phyloP scores from a whole-genome alignment of 306 rosid species.

The Glycyrrhiza uralensis region DNA sequence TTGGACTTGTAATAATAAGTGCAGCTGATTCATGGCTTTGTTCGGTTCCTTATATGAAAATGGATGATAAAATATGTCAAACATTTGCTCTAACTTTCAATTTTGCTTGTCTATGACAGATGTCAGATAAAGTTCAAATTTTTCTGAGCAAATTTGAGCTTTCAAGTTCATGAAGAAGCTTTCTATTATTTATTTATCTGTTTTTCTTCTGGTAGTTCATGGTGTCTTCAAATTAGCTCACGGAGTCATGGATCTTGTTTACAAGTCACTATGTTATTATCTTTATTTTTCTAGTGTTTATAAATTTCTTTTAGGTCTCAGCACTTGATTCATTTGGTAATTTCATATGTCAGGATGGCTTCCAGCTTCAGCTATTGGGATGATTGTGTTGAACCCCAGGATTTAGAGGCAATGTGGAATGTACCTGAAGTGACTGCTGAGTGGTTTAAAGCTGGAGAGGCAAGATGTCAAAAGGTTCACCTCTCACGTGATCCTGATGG shows the following conservation, averaged over 20 bases:
- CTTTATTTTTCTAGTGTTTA: neutral
- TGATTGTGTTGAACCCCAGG: constrained; percentile 63
- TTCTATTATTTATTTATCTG: neutral
- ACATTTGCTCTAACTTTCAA: neutral
- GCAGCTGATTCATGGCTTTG: neutral
- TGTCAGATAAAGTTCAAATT: neutral
- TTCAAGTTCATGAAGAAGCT: neutral
- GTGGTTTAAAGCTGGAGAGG: constrained; percentile 87
- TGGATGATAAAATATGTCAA: neutral
- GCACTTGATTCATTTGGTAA: neutral
- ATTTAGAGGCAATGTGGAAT: constrained; percentile 83
- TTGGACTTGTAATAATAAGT: neutral
- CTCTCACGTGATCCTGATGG: constrained; percentile 96
- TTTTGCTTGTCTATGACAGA: neutral
- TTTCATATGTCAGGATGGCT: constrained; percentile 48
- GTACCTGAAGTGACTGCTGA: constrained; percentile 60
- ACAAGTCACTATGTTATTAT: neutral
- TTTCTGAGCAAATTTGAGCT: neutral
- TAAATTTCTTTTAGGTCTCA: neutral
- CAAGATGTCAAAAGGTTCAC: constrained; percentile 61
- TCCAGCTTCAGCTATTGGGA: constrained; percentile 64
- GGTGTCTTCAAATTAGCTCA: neutral
- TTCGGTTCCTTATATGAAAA: neutral
- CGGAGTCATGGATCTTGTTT: neutral
- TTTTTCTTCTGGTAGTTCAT: neutral